Base-by-base conservation (phyloP, 768 basidiomycete species). In the Cystobasidium ongulense region DNA sequence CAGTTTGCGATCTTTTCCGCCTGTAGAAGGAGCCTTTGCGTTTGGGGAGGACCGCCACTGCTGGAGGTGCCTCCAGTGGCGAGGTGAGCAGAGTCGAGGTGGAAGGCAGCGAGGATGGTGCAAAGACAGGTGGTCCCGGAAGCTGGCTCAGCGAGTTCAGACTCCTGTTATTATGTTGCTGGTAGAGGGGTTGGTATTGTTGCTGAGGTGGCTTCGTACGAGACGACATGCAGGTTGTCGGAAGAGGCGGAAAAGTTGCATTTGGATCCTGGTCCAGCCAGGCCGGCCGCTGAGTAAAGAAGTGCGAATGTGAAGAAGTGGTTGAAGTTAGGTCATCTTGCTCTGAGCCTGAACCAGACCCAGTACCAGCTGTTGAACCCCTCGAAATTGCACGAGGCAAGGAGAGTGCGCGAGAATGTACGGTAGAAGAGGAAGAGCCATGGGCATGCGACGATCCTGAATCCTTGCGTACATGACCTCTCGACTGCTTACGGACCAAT, bases 1-100 rank as follows among this genome's bases (percentile, higher is more conserved):
- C 65, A 13, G 65, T 67, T 29, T 67, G 65, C 13, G 65, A 67
- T 21, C 65, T 36, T 41, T 67, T 67, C 11, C 65, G 65, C 65
- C 43, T 67, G 31, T 67, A 67, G 43, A 67, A 67, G 7, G 65
- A 67, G 15, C 43, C 36, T 52, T 67, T 67, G 15, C 65, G 65
- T 38, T 67, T 67, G 36, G 43, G 8, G 3, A 21, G 15, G n/a
- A n/a, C n/a, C 25, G 29, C 31, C 23, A 3, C 31, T 38, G 53
- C 53, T 57, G 7, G 8, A 7, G n/a, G 21, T 23, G 31, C 35
- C n/a, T 64, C 33, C 3, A 13, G 3, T 64, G 35, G 63, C 2
- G 13, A 7, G 27, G 63, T 29, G 25, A 43, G 29, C 13, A 25
- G 25, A 25, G 41, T 25, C 11, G 63, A 38, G 18, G 38, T 41